Percentiles rank a stretch among this genome's conserved stretches.
Conservation (phyloP, 148 eudicot species). For the Silene latifolia region DNA sequence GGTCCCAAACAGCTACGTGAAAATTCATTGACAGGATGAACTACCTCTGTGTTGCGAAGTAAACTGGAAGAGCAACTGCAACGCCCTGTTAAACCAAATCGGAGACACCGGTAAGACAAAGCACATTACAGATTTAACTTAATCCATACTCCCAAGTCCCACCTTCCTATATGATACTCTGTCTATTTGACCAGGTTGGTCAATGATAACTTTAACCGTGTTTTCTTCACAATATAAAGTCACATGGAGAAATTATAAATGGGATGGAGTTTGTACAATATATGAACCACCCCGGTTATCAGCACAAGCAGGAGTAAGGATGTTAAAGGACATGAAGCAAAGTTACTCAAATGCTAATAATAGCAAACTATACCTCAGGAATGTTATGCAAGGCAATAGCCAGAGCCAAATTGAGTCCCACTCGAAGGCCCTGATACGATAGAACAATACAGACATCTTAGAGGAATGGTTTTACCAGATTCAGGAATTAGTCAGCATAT, state of each 20-base stretch:
- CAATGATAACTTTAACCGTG: too few relatives aligned
- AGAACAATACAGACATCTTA: slow-evolving; percentile 13
- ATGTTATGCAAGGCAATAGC: slow-evolving; percentile 98
- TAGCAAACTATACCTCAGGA: slow-evolving; percentile 63
- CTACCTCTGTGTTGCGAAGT: slow-evolving; percentile 94
- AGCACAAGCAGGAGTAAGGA: too few relatives aligned
- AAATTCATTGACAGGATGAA: background rate
- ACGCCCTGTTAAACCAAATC: slow-evolving; percentile 60
- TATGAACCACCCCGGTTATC: too few relatives aligned
- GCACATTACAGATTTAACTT: slow-evolving; percentile 4
- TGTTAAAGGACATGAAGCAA: too few relatives aligned
- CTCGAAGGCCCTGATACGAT: slow-evolving; percentile 77
- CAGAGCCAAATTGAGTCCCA: slow-evolving; percentile 89
- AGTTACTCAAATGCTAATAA: too few relatives aligned
- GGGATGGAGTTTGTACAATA: too few relatives aligned
- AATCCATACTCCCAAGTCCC: background rate
- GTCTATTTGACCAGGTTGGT: too few relatives aligned
- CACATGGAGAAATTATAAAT: too few relatives aligned
- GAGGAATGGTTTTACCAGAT: background rate
- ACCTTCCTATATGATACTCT: too few relatives aligned
- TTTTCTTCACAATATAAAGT: too few relatives aligned
- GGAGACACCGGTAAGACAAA: slow-evolving; percentile 12
- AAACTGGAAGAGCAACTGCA: slow-evolving; percentile 99
- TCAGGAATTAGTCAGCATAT: background rate
- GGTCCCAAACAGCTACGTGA: background rate